Conservation (phyloP, 306 rosid genomes). For the Corylus americana region DNA sequence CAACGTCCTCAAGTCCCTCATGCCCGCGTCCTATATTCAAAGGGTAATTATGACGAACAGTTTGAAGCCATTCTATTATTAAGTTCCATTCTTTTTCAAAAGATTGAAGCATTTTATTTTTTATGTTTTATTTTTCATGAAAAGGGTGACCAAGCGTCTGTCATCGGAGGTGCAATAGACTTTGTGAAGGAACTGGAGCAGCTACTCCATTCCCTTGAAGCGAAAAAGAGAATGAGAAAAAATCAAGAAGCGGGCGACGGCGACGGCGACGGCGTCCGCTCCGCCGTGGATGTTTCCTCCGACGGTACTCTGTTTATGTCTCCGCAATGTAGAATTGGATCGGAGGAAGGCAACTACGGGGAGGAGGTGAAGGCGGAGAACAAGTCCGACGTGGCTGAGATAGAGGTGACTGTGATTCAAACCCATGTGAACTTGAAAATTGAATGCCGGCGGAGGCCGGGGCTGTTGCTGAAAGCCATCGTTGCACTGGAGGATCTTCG, state of each 20-base stretch:
- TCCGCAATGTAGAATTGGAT: slow-evolving; percentile 38
- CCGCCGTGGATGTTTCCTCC: slow-evolving; percentile 34
- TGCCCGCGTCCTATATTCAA: slow-evolving; percentile 82
- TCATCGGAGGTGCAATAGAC: slow-evolving; percentile 94
- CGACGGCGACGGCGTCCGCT: neutral
- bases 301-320: slow-evolving; percentile 27
- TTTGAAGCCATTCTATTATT: neutral
- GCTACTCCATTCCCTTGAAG: slow-evolving; percentile 69
- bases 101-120: neutral
- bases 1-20: slow-evolving; percentile 78
- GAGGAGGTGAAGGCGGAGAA: slow-evolving; percentile 61
- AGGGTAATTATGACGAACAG: slow-evolving; percentile 44
- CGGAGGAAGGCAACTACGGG: slow-evolving; percentile 37
- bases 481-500: slow-evolving; percentile 80
- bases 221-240: slow-evolving; percentile 59
- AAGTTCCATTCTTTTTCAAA: neutral
- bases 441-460: slow-evolving; percentile 54
- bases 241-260: slow-evolving; percentile 30
- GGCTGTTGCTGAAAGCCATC: slow-evolving; percentile 70
- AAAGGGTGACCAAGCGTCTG: slow-evolving; percentile 98
- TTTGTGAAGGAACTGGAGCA: slow-evolving; percentile 96
- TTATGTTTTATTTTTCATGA: neutral
- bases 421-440: slow-evolving; percentile 90
- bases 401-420: slow-evolving; percentile 79
- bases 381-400: slow-evolving; percentile 66